Conservation (phyloP, 2,329 filamentous ascomycete species). For the Aureobasidium namibiae region DNA sequence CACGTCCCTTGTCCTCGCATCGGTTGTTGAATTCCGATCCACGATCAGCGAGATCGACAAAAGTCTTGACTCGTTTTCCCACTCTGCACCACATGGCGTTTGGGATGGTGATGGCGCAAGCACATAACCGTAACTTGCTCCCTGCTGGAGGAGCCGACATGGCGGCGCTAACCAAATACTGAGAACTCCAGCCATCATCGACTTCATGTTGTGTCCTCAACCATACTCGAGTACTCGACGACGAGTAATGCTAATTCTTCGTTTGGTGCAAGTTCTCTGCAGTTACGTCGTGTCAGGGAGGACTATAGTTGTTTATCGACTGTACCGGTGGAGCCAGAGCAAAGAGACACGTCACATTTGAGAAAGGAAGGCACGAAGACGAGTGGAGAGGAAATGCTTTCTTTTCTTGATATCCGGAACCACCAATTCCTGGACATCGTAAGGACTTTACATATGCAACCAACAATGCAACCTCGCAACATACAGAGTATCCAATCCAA, state of each 20-base stretch:
- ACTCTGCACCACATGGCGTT: slow-evolving; percentile 1
- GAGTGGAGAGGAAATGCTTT: not conserved
- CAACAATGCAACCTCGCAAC: not conserved
- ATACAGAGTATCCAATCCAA: not conserved
- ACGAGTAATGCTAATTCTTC: not conserved
- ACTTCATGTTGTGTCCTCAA: not conserved
- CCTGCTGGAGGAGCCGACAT: not conserved
- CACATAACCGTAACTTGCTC: not conserved
- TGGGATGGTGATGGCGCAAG: not conserved
- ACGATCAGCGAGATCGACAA: slow-evolving; percentile 4
- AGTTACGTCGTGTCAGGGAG: not conserved
- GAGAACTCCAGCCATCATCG: not conserved
- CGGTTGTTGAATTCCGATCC: slow-evolving; percentile 2
- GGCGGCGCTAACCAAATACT: not conserved
- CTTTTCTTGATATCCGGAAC: not conserved
- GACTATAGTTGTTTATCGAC: not conserved
- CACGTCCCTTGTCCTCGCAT: not conserved
- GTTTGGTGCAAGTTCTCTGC: not conserved
- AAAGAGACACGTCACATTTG: not conserved
- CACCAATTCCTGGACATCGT: not conserved
- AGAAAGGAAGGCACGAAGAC: not conserved
- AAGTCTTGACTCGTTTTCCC: slow-evolving; percentile 1
- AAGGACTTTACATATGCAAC: not conserved
- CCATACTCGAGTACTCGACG: not conserved
- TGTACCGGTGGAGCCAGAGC: not conserved